Percentiles rank a stretch among this genome's conserved stretches.
Conservation (phyloP, 1,284 basidiomycete genomes). For the Microstroma glucosiphilum region DNA sequence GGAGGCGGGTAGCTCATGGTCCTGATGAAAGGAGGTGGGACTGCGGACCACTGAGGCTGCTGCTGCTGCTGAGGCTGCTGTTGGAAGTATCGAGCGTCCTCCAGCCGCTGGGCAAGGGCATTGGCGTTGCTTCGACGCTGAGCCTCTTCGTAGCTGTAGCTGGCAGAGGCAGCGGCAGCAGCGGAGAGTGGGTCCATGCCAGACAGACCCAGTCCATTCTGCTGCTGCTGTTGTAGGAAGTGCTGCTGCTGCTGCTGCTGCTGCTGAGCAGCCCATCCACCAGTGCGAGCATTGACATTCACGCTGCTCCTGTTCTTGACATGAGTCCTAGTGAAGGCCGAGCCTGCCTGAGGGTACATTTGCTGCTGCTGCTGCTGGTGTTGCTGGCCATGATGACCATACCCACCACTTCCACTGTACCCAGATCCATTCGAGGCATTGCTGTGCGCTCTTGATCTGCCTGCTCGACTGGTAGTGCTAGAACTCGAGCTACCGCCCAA, state of each 20-base stretch:
- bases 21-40: neutral
- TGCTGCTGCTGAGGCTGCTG: neutral
- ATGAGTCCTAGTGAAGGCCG: neutral
- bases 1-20: neutral
- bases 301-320: neutral
- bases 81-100: slow-evolving; percentile 1
- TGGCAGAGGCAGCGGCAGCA: neutral
- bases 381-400: neutral
- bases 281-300: neutral
- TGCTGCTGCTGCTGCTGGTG: neutral
- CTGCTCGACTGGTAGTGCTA: neutral
- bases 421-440: neutral
- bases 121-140: neutral
- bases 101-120: neutral
- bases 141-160: neutral
- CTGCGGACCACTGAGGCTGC: neutral
- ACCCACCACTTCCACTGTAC: no score
- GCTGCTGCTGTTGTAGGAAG: neutral
- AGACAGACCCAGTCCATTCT: slow-evolving; percentile 1
- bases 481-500: slow-evolving; percentile 21
- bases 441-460: neutral
- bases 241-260: slow-evolving; percentile 4
- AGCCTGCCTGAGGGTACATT: neutral
- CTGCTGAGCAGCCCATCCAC: slow-evolving; percentile 3
- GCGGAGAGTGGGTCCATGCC: neutral